Conservation (phyloP, 257 asterid genomes). For the Solanum tarapatanum region DNA sequence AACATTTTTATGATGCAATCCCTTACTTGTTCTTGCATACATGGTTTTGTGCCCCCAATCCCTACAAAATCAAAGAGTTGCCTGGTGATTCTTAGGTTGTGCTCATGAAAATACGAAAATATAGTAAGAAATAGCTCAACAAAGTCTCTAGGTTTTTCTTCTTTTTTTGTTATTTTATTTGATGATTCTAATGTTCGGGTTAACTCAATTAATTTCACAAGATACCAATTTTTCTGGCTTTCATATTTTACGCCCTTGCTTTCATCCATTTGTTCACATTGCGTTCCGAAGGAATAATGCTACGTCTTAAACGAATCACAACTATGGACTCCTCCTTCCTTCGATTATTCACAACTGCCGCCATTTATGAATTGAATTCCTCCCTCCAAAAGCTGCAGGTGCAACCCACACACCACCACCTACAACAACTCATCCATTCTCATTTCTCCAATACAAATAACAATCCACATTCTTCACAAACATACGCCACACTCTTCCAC, state of each 20-base stretch:
- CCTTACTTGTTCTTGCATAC: no score
- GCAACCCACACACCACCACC: slow-evolving; percentile 8
- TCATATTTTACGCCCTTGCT: no score
- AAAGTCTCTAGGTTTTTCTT: no score
- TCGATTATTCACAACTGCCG: slow-evolving; percentile 8
- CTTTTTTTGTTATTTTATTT: no score
- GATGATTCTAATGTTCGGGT: no score
- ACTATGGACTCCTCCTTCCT: neutral
- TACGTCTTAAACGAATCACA: neutral
- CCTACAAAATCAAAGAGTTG: no score
- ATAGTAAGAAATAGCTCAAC: rapidly evolving
- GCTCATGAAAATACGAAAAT: no score
- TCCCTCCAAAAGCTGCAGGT: slow-evolving; percentile 6
- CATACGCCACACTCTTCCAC: slow-evolving; percentile 25
- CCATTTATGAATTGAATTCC: neutral
- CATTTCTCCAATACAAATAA: neutral
- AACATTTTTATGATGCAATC: neutral
- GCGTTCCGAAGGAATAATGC: neutral
- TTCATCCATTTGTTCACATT: neutral
- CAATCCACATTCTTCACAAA: neutral
- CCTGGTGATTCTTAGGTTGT: no score
- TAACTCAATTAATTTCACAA: no score
- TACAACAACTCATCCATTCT: slow-evolving; percentile 8
- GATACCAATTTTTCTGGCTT: no score
- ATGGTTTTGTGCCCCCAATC: no score